These are phyloP conservation scores for Nyctanthes arbortristis DNA, from an alignment of 257 asterid species.

Conservation along the genomic window DNA sequence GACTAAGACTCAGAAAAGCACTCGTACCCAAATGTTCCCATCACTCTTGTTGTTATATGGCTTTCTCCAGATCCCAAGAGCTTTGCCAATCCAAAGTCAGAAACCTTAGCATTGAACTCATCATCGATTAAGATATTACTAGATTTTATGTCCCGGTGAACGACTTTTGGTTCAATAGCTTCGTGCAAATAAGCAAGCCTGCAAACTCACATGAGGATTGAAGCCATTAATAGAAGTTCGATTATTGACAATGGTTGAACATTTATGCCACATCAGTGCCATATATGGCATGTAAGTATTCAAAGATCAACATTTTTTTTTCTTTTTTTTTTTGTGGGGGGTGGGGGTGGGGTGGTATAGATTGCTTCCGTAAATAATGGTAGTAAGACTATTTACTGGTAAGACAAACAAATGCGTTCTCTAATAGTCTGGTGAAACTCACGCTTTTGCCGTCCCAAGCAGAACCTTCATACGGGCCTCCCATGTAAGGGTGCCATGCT, in stretches of 20 bases:
- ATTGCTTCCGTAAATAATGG: background rate
- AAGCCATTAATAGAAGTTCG: background rate
- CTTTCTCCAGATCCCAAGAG: constrained; percentile 93
- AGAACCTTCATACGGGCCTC: constrained; percentile 95
- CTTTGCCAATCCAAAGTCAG: constrained; percentile 98
- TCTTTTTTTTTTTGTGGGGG: too few relatives aligned
- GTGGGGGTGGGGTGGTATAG: background rate
- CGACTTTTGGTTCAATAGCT: constrained; percentile 94
- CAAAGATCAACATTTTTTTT: too few relatives aligned
- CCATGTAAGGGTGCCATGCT: constrained; percentile 83
- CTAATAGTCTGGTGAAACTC: constrained; percentile 36
- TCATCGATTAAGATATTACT: constrained; percentile 88
- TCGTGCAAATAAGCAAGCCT: constrained; percentile 97
- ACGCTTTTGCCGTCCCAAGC: constrained; percentile 98
- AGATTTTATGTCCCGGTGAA: constrained; percentile 96
- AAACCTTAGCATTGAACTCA: constrained; percentile 84
- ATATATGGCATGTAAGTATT: background rate
- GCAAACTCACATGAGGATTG: constrained; percentile 27
- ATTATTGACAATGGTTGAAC: background rate
- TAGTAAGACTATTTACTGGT: background rate
- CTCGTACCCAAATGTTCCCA: constrained; percentile 96
- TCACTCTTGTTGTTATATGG: constrained; percentile 93
- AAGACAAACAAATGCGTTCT: background rate
- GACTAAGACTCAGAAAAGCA: constrained; percentile 7
- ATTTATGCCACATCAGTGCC: background rate